Base-by-base conservation (phyloP, 2,329 filamentous ascomycete species). In the Coleophoma cylindrospora region DNA sequence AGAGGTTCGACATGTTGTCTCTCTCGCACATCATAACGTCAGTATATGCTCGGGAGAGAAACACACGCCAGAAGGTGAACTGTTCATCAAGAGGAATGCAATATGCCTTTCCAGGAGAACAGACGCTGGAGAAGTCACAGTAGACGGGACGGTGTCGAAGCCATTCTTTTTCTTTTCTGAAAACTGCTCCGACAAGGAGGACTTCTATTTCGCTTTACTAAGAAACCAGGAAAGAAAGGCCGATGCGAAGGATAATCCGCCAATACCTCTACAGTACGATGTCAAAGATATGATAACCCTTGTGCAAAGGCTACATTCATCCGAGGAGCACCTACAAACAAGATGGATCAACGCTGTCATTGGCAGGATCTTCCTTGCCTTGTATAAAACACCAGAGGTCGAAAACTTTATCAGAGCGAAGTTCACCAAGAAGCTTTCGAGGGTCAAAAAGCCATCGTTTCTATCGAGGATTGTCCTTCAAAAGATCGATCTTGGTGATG, bases 121-220 rank as follows among this genome's bases (percentile, higher is more conserved):
- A 34, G 74, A 78, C 33, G 73, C 73, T 22, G 70, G 72, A 22
- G 81, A 85, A 34, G 60, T 76, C 27, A 71, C 76, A 3, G 76
- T 80, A 3, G 81, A 84, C 55, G 72, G 67, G 36, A 74, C 74
- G 34, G 64, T 79, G 3, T 84, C 89, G 7, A 91, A 89, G 58
- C 91, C 94, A 0, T 97, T 96, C 70, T 97, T 85, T 64, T 75
- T 99, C 4, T 99, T 97, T 68, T 95, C 89, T 0, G 91, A 97
- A 58, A 96, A 95, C 62, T 89, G 89, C 66, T 96, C 91, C 0
- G 90, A 94, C 43, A 99, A 99, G 68, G 94, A 99, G 68, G 94
- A 99, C 66, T 97, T 99, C 69, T 99, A 99, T 67, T 92, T 96
- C 68, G 88, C 92, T 12, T 75, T 99, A 59, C 74, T 99, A 37